Conservation (phyloP, 1,284 basidiomycete genomes). For the Clitocybe nebularis region DNA sequence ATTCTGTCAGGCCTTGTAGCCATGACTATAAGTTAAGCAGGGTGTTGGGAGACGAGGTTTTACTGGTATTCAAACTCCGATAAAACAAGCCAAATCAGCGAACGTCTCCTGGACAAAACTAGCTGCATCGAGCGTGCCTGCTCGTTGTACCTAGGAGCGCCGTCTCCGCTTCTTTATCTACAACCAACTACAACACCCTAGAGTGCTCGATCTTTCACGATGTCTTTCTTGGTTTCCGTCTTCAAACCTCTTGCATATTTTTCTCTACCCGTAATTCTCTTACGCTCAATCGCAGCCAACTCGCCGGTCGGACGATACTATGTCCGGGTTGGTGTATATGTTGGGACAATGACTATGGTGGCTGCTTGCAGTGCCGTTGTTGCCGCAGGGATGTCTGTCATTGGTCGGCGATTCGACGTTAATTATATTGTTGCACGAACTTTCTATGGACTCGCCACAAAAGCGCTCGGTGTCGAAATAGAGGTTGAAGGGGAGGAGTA, state of each 20-base stretch:
- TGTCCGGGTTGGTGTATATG: slow-evolving; percentile 70
- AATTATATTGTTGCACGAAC: slow-evolving; percentile 83
- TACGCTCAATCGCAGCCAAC: slow-evolving; percentile 52
- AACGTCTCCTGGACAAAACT: slow-evolving; percentile 2
- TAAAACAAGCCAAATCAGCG: neutral
- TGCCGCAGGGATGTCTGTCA: slow-evolving; percentile 65
- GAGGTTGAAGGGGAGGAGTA: slow-evolving; percentile 87
- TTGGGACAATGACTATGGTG: slow-evolving; percentile 70
- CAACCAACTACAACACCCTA: slow-evolving; percentile 6
- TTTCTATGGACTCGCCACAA: slow-evolving; percentile 75
- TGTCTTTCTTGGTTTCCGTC: slow-evolving; percentile 58
- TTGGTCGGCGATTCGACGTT: slow-evolving; percentile 79
- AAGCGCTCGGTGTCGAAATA: slow-evolving; percentile 67
- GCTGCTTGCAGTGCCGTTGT: slow-evolving; percentile 77
- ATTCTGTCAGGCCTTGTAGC: slow-evolving; percentile 4
- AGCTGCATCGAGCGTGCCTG: slow-evolving; percentile 12
- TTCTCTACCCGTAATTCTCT: slow-evolving; percentile 62
- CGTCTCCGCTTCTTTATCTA: slow-evolving; percentile 9
- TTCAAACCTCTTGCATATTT: slow-evolving; percentile 71
- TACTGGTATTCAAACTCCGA: slow-evolving; percentile 21
- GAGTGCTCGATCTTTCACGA: slow-evolving; percentile 22
- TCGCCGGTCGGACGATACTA: slow-evolving; percentile 66
- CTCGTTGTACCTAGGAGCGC: slow-evolving; percentile 10
- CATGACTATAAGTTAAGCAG: neutral
- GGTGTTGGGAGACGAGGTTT: neutral